Percentiles rank a stretch among this genome's conserved stretches.
These are phyloP conservation scores for Fusarium sp. DNA, from an alignment of 2,329 filamentous ascomycete species.

Conservation along the genomic window DNA sequence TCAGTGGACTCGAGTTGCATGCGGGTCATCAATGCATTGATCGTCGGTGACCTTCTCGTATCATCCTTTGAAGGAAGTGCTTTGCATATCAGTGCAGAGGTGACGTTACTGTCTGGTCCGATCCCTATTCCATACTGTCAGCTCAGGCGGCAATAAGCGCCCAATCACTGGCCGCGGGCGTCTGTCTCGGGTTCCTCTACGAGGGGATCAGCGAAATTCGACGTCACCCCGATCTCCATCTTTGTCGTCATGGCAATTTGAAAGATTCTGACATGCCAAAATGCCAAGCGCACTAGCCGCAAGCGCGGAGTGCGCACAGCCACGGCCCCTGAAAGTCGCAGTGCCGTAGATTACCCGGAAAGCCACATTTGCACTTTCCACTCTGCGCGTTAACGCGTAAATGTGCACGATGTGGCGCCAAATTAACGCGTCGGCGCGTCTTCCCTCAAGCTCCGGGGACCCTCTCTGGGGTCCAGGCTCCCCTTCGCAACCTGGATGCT, in stretches of 20 bases:
- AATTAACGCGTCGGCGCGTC: conserved; percentile 50
- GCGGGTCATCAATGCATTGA: conserved; percentile 16
- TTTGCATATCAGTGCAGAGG: conserved; percentile 11
- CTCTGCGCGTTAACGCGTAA: conserved; percentile 21
- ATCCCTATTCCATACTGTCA: conserved; percentile 13
- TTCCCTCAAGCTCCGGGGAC: conserved; percentile 15
- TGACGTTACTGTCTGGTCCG: conserved; percentile 33
- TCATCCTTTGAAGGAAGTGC: conserved; percentile 12
- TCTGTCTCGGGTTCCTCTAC: conserved; percentile 15
- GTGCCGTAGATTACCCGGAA: conserved; percentile 32
- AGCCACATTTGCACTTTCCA: not conserved
- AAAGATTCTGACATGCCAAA: conserved; percentile 30
- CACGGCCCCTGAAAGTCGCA: conserved; percentile 17
- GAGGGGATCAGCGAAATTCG: conserved; percentile 17
- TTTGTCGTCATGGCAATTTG: conserved; percentile 30
- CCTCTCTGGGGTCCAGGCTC: conserved; percentile 26
- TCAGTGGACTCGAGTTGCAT: conserved; percentile 8
- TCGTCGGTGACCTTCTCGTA: conserved; percentile 39
- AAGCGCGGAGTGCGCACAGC: conserved; percentile 33
- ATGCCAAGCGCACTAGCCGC: conserved; percentile 34
- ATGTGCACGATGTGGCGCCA: conserved; percentile 44
- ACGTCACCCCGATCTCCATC: conserved; percentile 42
- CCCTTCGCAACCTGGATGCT: conserved; percentile 27
- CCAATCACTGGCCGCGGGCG: conserved; percentile 11
- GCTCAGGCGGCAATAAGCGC: conserved; percentile 3